Conservation (phyloP, 345 rosid genomes). For the Hypericum androsaemum region DNA sequence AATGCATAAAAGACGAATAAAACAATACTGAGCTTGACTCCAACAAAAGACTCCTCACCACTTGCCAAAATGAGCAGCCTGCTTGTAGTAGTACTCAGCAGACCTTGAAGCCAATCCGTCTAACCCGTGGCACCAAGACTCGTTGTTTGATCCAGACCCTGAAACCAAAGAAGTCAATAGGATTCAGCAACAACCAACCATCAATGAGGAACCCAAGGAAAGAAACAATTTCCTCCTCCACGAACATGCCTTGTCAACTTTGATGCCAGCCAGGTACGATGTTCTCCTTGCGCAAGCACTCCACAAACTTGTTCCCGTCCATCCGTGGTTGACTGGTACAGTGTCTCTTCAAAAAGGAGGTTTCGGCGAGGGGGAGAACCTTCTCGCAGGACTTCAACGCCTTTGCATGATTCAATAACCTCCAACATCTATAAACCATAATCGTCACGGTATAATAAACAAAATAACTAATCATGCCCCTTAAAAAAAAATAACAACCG, state of each 20-base stretch:
- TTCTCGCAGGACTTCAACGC: too few species aligned
- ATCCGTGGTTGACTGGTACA: constrained; percentile 76
- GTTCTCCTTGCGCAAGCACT: constrained; percentile 65
- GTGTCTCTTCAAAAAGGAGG: constrained; percentile 97
- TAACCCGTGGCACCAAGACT: constrained; percentile 99
- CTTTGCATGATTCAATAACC: too few species aligned
- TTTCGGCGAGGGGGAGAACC: too few species aligned
- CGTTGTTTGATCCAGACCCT: constrained; percentile 96
- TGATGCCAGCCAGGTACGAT: constrained; percentile 92
- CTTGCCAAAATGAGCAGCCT: constrained; percentile 98
- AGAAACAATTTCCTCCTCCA: neutral
- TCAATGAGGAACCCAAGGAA: neutral
- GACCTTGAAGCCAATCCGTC: constrained; percentile 97
- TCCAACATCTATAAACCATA: too few species aligned
- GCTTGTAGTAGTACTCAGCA: constrained; percentile 98
- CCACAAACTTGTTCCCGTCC: constrained; percentile 88
- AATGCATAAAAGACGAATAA: neutral
- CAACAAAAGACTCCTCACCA: constrained; percentile 40
- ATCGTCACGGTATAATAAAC: too few species aligned
- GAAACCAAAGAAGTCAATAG: constrained; percentile 7
- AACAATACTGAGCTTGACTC: neutral
- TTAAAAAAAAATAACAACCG: too few species aligned
- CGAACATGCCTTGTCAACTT: constrained; percentile 77
- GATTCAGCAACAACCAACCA: neutral
- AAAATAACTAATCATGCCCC: too few species aligned